Base-by-base conservation (phyloP, 1,284 basidiomycete genomes). In the Puccinia polysora region DNA sequence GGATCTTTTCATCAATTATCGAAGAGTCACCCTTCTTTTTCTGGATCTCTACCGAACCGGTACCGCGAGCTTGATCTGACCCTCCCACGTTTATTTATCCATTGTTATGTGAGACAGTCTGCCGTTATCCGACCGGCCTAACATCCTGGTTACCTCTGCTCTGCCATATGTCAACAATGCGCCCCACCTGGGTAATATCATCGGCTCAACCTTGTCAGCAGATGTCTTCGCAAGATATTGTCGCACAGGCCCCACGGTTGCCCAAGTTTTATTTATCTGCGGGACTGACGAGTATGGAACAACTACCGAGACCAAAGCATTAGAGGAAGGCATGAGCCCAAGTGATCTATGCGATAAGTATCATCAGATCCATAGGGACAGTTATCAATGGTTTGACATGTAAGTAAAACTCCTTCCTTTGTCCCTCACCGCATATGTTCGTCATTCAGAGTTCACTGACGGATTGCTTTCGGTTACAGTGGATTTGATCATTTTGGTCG, bases 271-370 rank as follows among this genome's bases (percentile, higher is more conserved):
- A 4, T 91, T 94, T 81, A 86, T 98, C 75, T 99, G 96, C 80
- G 96, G 96, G 56, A 98, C 96, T 4, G 95, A 99, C 80, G 95
- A 99, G 81, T 99, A 99, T 78, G 95, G 95, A 38, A 99, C 95
- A 1, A 95, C 95, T 0, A 97, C 96, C 0, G 95, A 98, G 84
- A 97, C 94, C 1, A 90, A 96, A 81, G 96, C 95, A 2, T 81
- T 97, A 73, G 96, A 97, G 80, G 96, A 98, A 80, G 88, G 89
- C 0, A 83, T 97, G 30, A 87, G 90, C 6, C 92, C 96, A 0
- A 84, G 85, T 76, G 87, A 89, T 78, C 84, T 98, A 2, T 96
- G 92, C 80, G 91, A 96, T 81, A 96, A 97, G 82, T 97, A 97
- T 80, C 84, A 95, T 78, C 84, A 85, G 34, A 83, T 97, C 14